Evolutionary conservation across 1,284 basidiomycete genomes (phyloP), one percentile per base, ranked within the genome.

Genomic region (Inonotus hispidus): DNA sequence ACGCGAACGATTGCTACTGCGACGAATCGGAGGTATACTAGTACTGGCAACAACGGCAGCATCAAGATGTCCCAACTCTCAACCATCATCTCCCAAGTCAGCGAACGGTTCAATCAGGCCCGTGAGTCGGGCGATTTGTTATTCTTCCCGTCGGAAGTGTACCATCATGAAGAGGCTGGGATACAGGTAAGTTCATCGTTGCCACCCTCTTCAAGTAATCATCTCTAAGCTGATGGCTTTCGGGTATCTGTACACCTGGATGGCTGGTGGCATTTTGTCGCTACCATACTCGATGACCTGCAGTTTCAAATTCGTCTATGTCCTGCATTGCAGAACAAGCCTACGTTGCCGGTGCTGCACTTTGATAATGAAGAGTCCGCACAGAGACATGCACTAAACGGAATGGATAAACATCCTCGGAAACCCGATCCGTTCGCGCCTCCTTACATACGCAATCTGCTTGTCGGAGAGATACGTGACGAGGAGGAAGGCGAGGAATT

Each of bases 301-400:
- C 53, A 95, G 93, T 94, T 90, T 72, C 81, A 93, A 72, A 82
- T 95, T 60, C 80, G 87, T 61, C 71, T 91, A 21, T 95, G 93
- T 68, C 89, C 91, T 21, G 89, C 91, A 0, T 75, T 95, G 41
- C 85, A 87, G 69, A 80, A 88, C 66, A 95, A 95, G 71, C 82
- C 84, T 1, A 66, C 68, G n/a, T 72, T 79, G 2, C 79, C 81
- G 14, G 73, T 76, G 5, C 76, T 79, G 29, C 75, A 79, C 63
- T 78, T 82, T 66, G 71, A 75, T 13, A 66, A 69, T 4, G 68
- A 65, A 14, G 6, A 16, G 29, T 62, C 66, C 56, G 61, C 66
- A 11, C 64, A 69, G 71, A 73, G 25, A 65, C 68, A 21, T 66
- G 68, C 56, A 47, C 13, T 23, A 11, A 25, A 47, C n/a, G 68